Base-by-base conservation (phyloP, 2,329 filamentous ascomycete genomes). In the Colletotrichum gigasporum region DNA sequence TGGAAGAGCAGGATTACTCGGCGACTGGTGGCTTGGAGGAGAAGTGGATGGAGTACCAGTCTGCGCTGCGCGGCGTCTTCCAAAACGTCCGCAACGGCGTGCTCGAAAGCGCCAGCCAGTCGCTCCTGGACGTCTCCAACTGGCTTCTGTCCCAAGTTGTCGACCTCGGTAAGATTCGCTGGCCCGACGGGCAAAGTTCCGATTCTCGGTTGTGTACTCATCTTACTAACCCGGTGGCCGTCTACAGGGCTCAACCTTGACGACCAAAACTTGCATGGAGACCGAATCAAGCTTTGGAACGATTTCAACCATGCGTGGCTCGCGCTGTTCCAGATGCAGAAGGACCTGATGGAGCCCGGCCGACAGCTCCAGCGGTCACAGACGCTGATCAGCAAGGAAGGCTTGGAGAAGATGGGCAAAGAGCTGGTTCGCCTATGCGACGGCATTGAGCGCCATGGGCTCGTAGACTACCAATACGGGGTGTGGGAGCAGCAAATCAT, bases 391-490 rank as follows among this genome's bases (percentile, higher is more conserved):
- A 85, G 86, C 30, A 83, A 86, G 68, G 89, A 91, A 3, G 85
- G 83, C 22, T 83, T 98, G 50, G 88, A 92, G 71, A 90, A 89
- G 69, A 90, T 98, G 86, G 93, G 92, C 11, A 90, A 91, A 57
- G 91, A 97, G 71, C 79, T 99, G 28, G 86, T 97, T 59, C 86
- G 89, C 52, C 83, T 97, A 52, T 97, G 94, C 74, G 94, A 98
- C 74, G 87, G 87, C 52, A 87, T 98, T 67, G 95, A 98, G 77
- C 90, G 91, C 69, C 90, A 96, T 74, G 96, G 96, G n/a, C 81
- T 99, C 48, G 93, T 99, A 10, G 96, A 99, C 79, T 99, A 98
- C 75, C 91, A 98, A 73, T 96, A 97, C 80, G 96, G 96, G 8
- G 92, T 98, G 24, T 96, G 93, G 87, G 96, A 98, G 78, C 94